Evolutionary conservation across 495 filamentous ascomycete species (phyloP).

Genomic region (Hypoxylon rickii): DNA sequence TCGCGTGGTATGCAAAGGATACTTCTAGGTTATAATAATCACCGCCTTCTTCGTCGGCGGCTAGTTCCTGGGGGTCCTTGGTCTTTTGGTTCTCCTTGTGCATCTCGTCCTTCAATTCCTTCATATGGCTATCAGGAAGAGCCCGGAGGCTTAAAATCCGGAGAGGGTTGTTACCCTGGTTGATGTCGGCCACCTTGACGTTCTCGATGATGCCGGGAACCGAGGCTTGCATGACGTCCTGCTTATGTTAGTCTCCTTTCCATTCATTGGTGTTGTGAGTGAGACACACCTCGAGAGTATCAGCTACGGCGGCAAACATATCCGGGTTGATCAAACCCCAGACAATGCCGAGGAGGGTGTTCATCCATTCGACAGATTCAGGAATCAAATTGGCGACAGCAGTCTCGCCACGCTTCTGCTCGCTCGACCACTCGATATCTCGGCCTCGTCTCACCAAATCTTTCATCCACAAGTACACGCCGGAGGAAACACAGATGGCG

Average conservation of each 20-base stretch:
- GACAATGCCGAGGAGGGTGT: slow-evolving; percentile 75
- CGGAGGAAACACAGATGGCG: slow-evolving; percentile 67
- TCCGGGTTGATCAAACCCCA: slow-evolving; percentile 94
- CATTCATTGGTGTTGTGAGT: neutral
- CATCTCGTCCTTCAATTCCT: slow-evolving; percentile 77
- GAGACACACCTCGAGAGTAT: slow-evolving; percentile 47
- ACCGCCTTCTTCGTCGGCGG: slow-evolving; percentile 87
- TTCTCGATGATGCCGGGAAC: slow-evolving; percentile 89
- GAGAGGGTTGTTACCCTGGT: slow-evolving; percentile 87
- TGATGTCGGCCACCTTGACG: slow-evolving; percentile 93
- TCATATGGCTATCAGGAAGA: slow-evolving; percentile 79
- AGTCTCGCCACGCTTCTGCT: slow-evolving; percentile 80
- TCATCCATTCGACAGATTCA: slow-evolving; percentile 92
- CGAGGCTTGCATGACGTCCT: slow-evolving; percentile 94
- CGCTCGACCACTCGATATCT: slow-evolving; percentile 85
- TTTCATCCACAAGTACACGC: slow-evolving; percentile 86
- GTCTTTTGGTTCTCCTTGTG: slow-evolving; percentile 76
- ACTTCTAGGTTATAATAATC: slow-evolving; percentile 94
- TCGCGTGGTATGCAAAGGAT: slow-evolving; percentile 91
- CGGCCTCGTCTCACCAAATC: slow-evolving; percentile 80
- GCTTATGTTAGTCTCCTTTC: slow-evolving; percentile 59
- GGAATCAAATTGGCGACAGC: slow-evolving; percentile 85
- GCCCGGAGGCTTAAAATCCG: slow-evolving; percentile 88
- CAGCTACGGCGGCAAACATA: slow-evolving; percentile 73
- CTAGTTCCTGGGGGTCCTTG: slow-evolving; percentile 85